phyloP scores from a whole-genome alignment of 2,329 filamentous ascomycete species.

The Sarocladiaceae sp. region DNA sequence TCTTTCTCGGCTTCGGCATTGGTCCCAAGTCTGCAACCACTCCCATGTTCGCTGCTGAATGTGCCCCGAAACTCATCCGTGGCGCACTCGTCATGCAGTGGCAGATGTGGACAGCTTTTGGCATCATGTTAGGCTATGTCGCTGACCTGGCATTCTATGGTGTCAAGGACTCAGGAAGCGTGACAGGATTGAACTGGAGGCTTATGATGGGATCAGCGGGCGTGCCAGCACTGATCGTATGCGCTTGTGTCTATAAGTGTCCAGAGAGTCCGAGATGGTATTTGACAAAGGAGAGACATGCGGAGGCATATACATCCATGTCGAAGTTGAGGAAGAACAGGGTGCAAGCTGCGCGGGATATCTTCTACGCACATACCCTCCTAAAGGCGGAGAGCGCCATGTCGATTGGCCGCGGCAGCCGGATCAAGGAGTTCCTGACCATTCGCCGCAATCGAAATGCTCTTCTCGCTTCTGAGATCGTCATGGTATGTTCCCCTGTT shows the following conservation, averaged over 20 bases:
- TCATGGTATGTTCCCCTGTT: conserved; percentile 51
- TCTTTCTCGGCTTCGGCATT: conserved; percentile 22
- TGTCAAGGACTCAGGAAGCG: conserved; percentile 42
- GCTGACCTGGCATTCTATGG: conserved; percentile 59
- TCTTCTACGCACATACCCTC: conserved; percentile 54
- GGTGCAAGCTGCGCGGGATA: conserved; percentile 50
- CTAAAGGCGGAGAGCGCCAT: conserved; percentile 50
- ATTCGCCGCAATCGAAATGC: conserved; percentile 54
- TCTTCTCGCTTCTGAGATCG: conserved; percentile 24
- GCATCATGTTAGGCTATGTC: conserved; percentile 56
- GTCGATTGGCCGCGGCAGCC: conserved; percentile 34
- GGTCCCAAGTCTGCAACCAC: conserved; percentile 6
- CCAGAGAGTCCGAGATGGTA: conserved; percentile 48
- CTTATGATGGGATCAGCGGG: conserved; percentile 43
- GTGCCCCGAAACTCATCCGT: conserved; percentile 9
- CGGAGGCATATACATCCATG: conserved; percentile 43
- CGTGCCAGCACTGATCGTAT: conserved; percentile 43
- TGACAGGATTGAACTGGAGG: conserved; percentile 33
- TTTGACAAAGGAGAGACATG: conserved; percentile 42
- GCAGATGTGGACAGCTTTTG: conserved; percentile 44
- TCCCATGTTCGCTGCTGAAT: conserved; percentile 10
- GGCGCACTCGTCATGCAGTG: conserved; percentile 20
- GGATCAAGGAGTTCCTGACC: conserved; percentile 54
- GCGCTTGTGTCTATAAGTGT: conserved; percentile 43
- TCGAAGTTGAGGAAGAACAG: conserved; percentile 43